These are phyloP conservation scores for Citrus australasica DNA, from an alignment of 345 rosid genomes.

Conservation along the genomic window DNA sequence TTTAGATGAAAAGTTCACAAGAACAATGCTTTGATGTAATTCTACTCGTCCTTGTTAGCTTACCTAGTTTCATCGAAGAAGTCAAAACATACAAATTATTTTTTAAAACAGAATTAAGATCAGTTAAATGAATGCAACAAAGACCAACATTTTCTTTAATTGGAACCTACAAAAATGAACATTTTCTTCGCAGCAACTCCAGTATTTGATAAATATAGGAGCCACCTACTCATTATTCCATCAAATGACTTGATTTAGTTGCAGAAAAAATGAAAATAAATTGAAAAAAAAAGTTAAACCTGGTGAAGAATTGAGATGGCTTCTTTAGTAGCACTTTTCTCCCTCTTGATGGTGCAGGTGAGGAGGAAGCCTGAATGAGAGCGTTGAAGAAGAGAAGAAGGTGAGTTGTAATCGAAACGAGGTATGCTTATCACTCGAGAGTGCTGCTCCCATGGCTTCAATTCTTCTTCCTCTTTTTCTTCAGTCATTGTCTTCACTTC, in stretches of 20 bases:
- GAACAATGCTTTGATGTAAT: not conserved
- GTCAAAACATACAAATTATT: not conserved
- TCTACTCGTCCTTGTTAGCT: not conserved
- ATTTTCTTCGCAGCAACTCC: too few species aligned
- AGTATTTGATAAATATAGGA: too few species aligned
- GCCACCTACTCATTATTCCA: not conserved
- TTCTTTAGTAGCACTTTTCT: constrained; percentile 92
- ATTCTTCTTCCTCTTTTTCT: constrained; percentile 15
- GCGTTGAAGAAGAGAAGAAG: constrained; percentile 63
- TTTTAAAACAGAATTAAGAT: not conserved
- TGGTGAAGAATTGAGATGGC: constrained; percentile 73
- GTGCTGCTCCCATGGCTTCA: constrained; percentile 92
- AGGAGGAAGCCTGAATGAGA: constrained; percentile 85
- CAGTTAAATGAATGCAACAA: not conserved
- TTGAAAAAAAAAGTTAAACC: constrained; percentile 29
- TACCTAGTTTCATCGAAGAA: not conserved
- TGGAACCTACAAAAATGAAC: not conserved
- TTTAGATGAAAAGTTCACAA: not conserved
- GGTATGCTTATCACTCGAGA: constrained; percentile 72
- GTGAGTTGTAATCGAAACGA: constrained; percentile 90
- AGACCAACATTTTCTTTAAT: not conserved
- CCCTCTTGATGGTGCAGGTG: constrained; percentile 86
- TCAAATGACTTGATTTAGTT: too few species aligned
- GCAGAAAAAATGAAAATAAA: not conserved
- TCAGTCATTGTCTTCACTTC: not conserved